Conservation (phyloP, 345 rosid genomes). For the Rhodomyrtus tomentosa region DNA sequence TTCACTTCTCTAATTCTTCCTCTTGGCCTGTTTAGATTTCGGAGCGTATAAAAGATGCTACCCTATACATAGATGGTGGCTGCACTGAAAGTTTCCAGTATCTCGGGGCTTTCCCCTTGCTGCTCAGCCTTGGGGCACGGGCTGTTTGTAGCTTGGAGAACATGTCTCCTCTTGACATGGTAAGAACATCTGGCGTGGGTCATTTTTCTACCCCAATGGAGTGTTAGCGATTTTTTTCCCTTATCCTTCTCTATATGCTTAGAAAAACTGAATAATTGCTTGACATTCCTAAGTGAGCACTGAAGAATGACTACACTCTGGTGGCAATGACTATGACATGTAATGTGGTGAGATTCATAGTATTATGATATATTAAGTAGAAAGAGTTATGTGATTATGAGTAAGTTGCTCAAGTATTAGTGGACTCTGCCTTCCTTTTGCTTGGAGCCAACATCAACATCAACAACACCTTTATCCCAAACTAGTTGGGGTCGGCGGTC, state of each 20-base stretch:
- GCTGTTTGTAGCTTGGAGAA: slow-evolving; percentile 80
- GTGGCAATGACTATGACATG: neutral
- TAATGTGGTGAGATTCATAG: neutral
- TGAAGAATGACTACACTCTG: neutral
- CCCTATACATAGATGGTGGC: slow-evolving; percentile 81
- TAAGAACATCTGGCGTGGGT: slow-evolving; percentile 17
- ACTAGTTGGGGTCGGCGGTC: no score
- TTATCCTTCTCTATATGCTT: neutral
- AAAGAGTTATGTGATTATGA: neutral
- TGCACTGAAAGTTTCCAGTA: slow-evolving; percentile 89
- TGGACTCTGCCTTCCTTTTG: neutral
- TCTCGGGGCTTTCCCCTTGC: slow-evolving; percentile 70
- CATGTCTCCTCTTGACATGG: slow-evolving; percentile 62
- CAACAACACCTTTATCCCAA: no score
- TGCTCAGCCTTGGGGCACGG: slow-evolving; percentile 63
- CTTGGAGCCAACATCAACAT: no score
- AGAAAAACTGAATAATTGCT: neutral
- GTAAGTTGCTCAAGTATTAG: neutral
- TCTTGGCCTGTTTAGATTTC: slow-evolving; percentile 31
- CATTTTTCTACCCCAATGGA: neutral
- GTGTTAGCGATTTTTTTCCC: neutral
- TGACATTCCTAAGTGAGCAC: neutral
- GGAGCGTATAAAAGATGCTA: slow-evolving; percentile 54
- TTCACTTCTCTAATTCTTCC: neutral
- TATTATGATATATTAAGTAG: neutral